Evolutionary conservation across 805 yeast species (phyloP), one percentile per base, ranked within the genome.

Genomic region (Danielia oregonensis): DNA sequence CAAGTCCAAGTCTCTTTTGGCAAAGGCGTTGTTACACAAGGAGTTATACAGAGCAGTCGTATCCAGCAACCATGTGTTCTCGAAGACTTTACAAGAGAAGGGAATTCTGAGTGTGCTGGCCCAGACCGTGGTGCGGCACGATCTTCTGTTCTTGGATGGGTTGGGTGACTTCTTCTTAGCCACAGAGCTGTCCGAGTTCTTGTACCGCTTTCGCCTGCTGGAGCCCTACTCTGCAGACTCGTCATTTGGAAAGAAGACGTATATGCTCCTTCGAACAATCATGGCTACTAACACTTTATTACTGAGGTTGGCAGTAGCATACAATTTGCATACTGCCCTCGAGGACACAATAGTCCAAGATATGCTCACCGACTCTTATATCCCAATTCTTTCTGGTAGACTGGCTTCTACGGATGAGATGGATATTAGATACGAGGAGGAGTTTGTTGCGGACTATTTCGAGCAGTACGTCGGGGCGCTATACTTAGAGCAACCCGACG

Each of bases 391-490:
- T 18, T 19, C 22, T 5, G 38, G 42, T 7, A n/a, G 36, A 30
- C 15, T 25, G 19, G 11, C 24, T 32, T 7, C 32, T 10, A 11
- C 15, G 23, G n/a, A 19, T 10, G 6, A 4, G 22, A 7, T 9
- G 17, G 21, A 7, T 1, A 39, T 52, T 21, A 40, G 52, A 23
- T 64, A 63, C 39, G 70, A 65, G 43, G 68, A 64, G 34, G 71
- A 65, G 37, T 63, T 64, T 39, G 49, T 65, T 22, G 71, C 63
- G 1, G 71, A 65, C 38, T 65, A 58, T 43, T 65, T 65, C 37
- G 71, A 65, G 40, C 60, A 59, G 32, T 65, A 65, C 30, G 60
- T 63, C n/a, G 71, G 68, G n/a, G 65, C 69, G 0, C 51, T 65
- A 29, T 57, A 56, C 29, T 36, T 63, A 12, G 69, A 64, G 30